Base-by-base conservation (phyloP, 257 asterid genomes). In the Paulownia fortunei region DNA sequence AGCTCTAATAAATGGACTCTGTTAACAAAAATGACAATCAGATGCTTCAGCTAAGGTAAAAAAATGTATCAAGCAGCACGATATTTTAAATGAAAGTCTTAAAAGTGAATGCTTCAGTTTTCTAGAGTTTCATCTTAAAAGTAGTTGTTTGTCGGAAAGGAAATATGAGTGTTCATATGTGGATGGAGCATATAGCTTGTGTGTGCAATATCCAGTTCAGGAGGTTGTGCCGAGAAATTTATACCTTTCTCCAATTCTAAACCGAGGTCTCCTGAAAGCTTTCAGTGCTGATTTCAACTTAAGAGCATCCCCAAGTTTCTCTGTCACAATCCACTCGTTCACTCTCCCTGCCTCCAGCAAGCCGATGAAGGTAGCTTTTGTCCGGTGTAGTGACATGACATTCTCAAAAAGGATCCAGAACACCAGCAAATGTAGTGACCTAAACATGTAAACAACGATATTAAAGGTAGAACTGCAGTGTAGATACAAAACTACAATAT, bases 311-410 rank as follows among this genome's bases (percentile, higher is more conserved):
- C 99, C 99, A 2, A 92, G 91, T 82, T 95, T 95, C 86, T 95
- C 97, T 0, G 99, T 95, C 9, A 95, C 99, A 8, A 95, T 87
- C 99, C 99, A 95, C 86, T 95, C 99, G 41, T 95, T 95, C 72
- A 89, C 98, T 77, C 99, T 82, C 37, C 91, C 97, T 0, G 91
- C 90, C 87, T 93, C 99, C 82, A 95, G 60, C 87, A 95, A 72
- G 21, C 99, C 99, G 46, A 95, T 87, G 86, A 95, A 84, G 75
- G 98, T 93, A n/a, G 96, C 99, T 74, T 91, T 95, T 1, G 97
- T 87, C 41, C 99, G 91, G 73, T 95, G 99, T 0, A 95, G 89
- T 0, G 99, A 89, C 99, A 93, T 91, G 6, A 91, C 99, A 42
- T 95, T 95, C 92, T 95, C 98, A 46, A 91, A 95, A 46, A 93